Evolutionary conservation across 2,329 filamentous ascomycete species (phyloP).

Genomic region (Septoria linicola): DNA sequence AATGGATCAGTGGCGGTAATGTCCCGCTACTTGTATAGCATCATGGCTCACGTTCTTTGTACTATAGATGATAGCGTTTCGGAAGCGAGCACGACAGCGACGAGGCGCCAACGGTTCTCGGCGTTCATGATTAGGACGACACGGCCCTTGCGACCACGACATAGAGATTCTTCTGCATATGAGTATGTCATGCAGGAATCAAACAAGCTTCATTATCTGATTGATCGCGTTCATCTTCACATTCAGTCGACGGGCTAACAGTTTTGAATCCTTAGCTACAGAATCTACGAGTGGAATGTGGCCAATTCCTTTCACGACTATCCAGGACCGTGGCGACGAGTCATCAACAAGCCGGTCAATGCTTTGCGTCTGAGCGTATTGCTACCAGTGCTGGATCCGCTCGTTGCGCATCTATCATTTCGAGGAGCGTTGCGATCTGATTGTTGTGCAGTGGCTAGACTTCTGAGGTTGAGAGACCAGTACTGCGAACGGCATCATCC

Average conservation of each 20-base stretch:
- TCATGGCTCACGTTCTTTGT: slow-evolving; percentile 15
- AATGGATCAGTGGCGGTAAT: slow-evolving; percentile 6
- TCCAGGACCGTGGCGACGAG: neutral
- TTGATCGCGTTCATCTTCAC: neutral
- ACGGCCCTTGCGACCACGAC: neutral
- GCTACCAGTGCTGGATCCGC: neutral
- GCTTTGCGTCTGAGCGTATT: neutral
- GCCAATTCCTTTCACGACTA: neutral
- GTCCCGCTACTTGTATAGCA: slow-evolving; percentile 6
- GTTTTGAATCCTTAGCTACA: neutral
- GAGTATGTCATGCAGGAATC: neutral
- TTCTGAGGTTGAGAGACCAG: neutral
- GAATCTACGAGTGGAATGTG: neutral
- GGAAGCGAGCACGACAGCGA: slow-evolving; percentile 11
- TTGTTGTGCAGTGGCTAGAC: neutral
- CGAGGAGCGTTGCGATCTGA: neutral
- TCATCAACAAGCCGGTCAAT: neutral
- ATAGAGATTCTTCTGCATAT: slow-evolving; percentile 1
- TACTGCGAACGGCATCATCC: neutral
- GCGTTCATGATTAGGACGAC: slow-evolving; percentile 8
- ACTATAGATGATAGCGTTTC: slow-evolving; percentile 18
- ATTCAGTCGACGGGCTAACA: neutral
- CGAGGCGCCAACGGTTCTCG: slow-evolving; percentile 16
- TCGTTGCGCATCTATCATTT: neutral
- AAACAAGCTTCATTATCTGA: too few species aligned